phyloP scores from a whole-genome alignment of 768 basidiomycete species.

The Sporobolomyces pararoseus region DNA sequence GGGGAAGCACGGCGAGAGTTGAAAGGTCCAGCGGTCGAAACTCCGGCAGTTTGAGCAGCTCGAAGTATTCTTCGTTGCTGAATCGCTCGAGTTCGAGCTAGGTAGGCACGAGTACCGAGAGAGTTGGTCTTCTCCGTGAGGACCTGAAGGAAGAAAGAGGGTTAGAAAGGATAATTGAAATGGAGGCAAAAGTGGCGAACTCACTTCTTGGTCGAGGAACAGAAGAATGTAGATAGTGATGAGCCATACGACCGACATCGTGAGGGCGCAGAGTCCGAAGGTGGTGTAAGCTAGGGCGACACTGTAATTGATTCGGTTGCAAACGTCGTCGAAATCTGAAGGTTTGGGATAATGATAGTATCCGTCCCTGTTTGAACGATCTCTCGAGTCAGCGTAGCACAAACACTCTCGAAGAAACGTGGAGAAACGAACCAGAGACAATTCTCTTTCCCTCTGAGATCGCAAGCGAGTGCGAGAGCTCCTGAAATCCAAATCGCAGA shows the following conservation, averaged over 20 bases:
- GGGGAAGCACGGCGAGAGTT: conserved; percentile 13
- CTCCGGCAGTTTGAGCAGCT: not conserved
- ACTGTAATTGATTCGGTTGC: conserved; percentile 38
- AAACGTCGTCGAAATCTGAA: conserved; percentile 32
- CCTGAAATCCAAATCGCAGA: conserved; percentile 33
- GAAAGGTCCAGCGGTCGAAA: conserved; percentile 7
- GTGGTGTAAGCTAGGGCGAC: conserved; percentile 37
- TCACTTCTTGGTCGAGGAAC: conserved; percentile 60
- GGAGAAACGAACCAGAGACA: conserved; percentile 33
- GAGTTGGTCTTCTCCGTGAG: conserved; percentile 37
- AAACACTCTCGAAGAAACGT: not conserved
- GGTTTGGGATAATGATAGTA: conserved; percentile 42
- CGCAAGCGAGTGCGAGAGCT: conserved; percentile 32
- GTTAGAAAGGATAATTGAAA: conserved; percentile 54
- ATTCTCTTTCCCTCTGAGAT: conserved; percentile 33
- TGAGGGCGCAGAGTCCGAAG: conserved; percentile 24
- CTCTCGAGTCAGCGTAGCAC: not conserved
- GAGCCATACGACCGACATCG: conserved; percentile 25
- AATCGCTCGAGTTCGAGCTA: conserved; percentile 21
- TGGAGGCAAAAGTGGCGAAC: conserved; percentile 50
- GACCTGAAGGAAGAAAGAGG: conserved; percentile 3
- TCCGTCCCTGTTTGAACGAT: conserved; percentile 20
- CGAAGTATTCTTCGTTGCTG: conserved; percentile 21
- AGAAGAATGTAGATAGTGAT: conserved; percentile 59
- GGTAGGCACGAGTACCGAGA: conserved; percentile 37